phyloP scores from a whole-genome alignment of 345 rosid species.

The Stellera chamaejasme region DNA sequence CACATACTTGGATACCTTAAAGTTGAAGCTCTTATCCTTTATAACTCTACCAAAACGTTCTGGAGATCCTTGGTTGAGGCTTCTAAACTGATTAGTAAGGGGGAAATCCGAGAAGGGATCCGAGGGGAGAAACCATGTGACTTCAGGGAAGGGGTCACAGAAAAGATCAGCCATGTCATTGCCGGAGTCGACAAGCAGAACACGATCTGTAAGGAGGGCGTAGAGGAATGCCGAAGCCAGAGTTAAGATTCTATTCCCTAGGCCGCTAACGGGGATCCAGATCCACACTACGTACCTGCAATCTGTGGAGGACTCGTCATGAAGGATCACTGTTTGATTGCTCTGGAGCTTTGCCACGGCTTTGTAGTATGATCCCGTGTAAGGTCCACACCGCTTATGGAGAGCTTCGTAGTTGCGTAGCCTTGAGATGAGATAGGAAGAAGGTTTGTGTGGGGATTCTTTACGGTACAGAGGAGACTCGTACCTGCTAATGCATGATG shows the following conservation, averaged over 20 bases:
- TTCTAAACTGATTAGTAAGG: conserved; percentile 20
- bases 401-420: conserved; percentile 55
- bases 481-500: conserved; percentile 52
- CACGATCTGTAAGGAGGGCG: conserved; percentile 57
- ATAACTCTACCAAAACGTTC: conserved; percentile 45
- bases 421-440: conserved; percentile 43
- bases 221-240: conserved; percentile 57
- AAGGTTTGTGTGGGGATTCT: conserved; percentile 40
- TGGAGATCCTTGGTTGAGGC: conserved; percentile 35
- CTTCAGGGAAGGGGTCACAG: conserved; percentile 58
- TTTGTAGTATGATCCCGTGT: conserved; percentile 29
- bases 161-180: conserved; percentile 43
- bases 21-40: conserved; percentile 18
- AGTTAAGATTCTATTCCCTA: conserved; percentile 62
- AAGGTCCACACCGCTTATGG: conserved; percentile 57
- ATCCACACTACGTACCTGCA: conserved; percentile 65
- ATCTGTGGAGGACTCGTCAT: conserved; percentile 13
- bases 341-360: conserved; percentile 7
- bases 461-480: conserved; percentile 39
- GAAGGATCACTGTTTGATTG: too few relatives aligned
- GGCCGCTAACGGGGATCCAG: conserved; percentile 39
- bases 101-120: conserved; percentile 24
- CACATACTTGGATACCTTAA: too few relatives aligned
- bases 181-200: conserved; percentile 56
- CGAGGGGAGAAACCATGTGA: conserved; percentile 45